Evolutionary conservation across 345 rosid species (phyloP), one percentile per base, ranked within the genome.

Genomic region (Eucalyptus cloeziana): DNA sequence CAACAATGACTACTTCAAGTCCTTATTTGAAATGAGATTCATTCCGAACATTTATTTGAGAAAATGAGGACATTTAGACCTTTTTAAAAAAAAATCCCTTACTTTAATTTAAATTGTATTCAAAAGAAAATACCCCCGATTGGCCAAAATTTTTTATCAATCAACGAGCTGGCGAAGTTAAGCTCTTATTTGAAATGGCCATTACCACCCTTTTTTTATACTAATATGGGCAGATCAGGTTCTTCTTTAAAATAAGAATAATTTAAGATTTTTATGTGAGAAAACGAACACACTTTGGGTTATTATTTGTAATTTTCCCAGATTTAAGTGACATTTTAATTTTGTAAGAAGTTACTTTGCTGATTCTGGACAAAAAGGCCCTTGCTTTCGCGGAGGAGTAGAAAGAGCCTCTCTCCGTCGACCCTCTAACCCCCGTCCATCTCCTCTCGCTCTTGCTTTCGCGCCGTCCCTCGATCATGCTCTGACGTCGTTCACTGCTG

Each of bases 121-220:
- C 0, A 9, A 1, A 52, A 19, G 24, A 52, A 52, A 52, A 52
- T 3, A 7, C 8, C 0, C 0, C 1, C 0, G 0, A 52, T 52
- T 0, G 2, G 4, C 0, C 2, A 0, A 52, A 52, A 3, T 0
- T 0, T 17, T 7, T 52, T 52, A 52, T 52, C 0, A 0, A 52
- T 16, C 0, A 1, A 52, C 56, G 0, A 52, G 56, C 0, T 52
- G 2, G 56, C 10, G 0, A 17, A 0, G 0, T 9, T 7, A 19
- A 4, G 0, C 2, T 0, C 24, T 52, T 52, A 52, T 52, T 52
- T 52, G 0, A 19, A 52, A 52, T 0, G 10, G 24, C 10, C 4
- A 0, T 52, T 19, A 17, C 24, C 10, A 19, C 10, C 56, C 0
- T 52, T 52, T 52, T 52, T 52, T 52, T 0, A 52, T 52, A 19